phyloP scores from a whole-genome alignment of 345 rosid genomes.

The Lepidium didymum region DNA sequence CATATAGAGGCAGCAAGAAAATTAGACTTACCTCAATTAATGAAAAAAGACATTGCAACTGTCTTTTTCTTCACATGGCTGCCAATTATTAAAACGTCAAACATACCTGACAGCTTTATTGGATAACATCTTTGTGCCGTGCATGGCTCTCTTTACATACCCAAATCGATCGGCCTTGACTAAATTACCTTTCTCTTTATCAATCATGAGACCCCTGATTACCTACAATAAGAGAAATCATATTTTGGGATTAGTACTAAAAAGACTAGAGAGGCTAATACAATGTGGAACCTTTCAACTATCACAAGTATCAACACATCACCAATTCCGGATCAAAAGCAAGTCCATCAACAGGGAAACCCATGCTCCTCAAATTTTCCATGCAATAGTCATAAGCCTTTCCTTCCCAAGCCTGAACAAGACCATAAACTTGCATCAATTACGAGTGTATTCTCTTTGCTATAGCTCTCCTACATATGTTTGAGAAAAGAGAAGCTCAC shows the following conservation, averaged over 20 bases:
- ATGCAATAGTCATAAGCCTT: slow-evolving; percentile 93
- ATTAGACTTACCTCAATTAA: slow-evolving; percentile 17
- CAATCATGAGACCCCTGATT: slow-evolving; percentile 94
- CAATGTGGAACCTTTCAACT: background rate
- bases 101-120: slow-evolving; percentile 77
- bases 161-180: slow-evolving; percentile 98
- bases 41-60: background rate
- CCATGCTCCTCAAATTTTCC: slow-evolving; percentile 78
- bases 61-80: background rate
- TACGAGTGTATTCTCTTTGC: background rate
- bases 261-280: background rate
- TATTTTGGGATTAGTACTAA: background rate
- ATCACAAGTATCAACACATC: slow-evolving; percentile 17
- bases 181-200: slow-evolving; percentile 90
- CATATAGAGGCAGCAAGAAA: slow-evolving; percentile 37
- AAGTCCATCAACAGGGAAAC: slow-evolving; percentile 89
- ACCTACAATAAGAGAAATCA: slow-evolving; percentile 36
- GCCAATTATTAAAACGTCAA: background rate
- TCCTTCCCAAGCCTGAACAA: slow-evolving; percentile 94
- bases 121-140: slow-evolving; percentile 84
- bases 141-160: slow-evolving; percentile 91
- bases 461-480: background rate
- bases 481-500: slow-evolving; percentile 29
- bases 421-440: background rate
- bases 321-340: slow-evolving; percentile 87